phyloP scores from a whole-genome alignment of 2,329 filamentous ascomycete genomes.

The Penicillium thymicola region DNA sequence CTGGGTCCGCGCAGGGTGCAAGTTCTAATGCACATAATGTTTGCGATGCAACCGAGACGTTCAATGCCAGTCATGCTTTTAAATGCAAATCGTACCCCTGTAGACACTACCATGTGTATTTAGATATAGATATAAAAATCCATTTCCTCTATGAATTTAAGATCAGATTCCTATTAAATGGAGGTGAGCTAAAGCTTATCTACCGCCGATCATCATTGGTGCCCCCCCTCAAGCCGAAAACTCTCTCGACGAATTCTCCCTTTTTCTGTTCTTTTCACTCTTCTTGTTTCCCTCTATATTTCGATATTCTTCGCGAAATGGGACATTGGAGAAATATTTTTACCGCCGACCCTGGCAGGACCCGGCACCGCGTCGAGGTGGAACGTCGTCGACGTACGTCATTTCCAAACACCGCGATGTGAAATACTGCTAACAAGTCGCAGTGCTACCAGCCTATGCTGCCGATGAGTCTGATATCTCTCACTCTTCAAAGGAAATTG shows the following conservation, averaged over 20 bases:
- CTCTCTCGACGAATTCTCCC: background rate
- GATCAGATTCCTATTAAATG: background rate
- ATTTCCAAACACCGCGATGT: constrained; percentile 12
- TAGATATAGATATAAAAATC: background rate
- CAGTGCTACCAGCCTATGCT: constrained; percentile 44
- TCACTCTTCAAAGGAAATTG: constrained; percentile 75
- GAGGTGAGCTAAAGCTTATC: constrained; percentile 8
- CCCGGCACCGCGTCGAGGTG: constrained; percentile 33
- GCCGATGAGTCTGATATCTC: constrained; percentile 54
- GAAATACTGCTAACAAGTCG: constrained; percentile 12
- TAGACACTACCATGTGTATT: background rate
- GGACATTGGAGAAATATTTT: constrained; percentile 40
- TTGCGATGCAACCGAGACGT: constrained; percentile 26
- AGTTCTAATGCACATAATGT: constrained; percentile 38
- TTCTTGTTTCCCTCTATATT: background rate
- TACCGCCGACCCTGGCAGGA: constrained; percentile 23
- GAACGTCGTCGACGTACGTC: constrained; percentile 44
- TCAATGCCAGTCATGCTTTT: constrained; percentile 28
- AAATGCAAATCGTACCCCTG: background rate
- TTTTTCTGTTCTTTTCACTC: background rate
- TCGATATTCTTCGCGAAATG: constrained; percentile 25
- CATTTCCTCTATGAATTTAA: background rate
- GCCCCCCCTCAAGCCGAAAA: background rate
- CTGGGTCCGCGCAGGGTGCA: constrained; percentile 20
- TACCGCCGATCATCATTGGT: constrained; percentile 6